Conservation (phyloP, 2,329 filamentous ascomycete species). For the Botrytis aclada region DNA sequence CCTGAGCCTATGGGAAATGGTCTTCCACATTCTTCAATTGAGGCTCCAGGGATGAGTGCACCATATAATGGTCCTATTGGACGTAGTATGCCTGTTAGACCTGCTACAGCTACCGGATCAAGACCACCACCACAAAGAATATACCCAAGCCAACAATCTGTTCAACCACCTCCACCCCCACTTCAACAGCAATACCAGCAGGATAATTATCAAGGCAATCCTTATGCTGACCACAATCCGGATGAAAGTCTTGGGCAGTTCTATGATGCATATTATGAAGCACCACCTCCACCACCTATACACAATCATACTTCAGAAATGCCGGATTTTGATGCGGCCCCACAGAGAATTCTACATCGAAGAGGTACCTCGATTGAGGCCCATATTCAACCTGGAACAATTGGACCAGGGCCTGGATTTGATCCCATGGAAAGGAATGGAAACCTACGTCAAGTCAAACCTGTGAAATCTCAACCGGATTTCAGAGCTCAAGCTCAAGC, state of each 20-base stretch:
- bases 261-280: slow-evolving; percentile 55
- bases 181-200: slow-evolving; percentile 22
- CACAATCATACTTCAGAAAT: slow-evolving; percentile 31
- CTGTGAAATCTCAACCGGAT: slow-evolving; percentile 66
- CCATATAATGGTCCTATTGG: slow-evolving; percentile 48
- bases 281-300: slow-evolving; percentile 25
- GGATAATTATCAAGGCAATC: slow-evolving; percentile 19
- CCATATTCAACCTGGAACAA: slow-evolving; percentile 28
- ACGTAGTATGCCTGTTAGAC: slow-evolving; percentile 49
- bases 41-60: slow-evolving; percentile 38
- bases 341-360: slow-evolving; percentile 23
- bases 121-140: slow-evolving; percentile 52
- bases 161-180: slow-evolving; percentile 28
- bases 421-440: slow-evolving; percentile 38
- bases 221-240: slow-evolving; percentile 33
- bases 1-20: slow-evolving; percentile 43
- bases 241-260: slow-evolving; percentile 48
- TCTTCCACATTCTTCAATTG: slow-evolving; percentile 29
- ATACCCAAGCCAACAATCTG: slow-evolving; percentile 45
- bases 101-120: slow-evolving; percentile 53
- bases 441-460: slow-evolving; percentile 46
- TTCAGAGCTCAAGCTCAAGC: slow-evolving; percentile 49
- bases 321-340: slow-evolving; percentile 34
- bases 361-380: slow-evolving; percentile 35
- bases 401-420: not conserved